These are phyloP conservation scores for Leishmania guyanensis DNA, from an alignment of 208 protist species.

Conservation along the genomic window DNA sequence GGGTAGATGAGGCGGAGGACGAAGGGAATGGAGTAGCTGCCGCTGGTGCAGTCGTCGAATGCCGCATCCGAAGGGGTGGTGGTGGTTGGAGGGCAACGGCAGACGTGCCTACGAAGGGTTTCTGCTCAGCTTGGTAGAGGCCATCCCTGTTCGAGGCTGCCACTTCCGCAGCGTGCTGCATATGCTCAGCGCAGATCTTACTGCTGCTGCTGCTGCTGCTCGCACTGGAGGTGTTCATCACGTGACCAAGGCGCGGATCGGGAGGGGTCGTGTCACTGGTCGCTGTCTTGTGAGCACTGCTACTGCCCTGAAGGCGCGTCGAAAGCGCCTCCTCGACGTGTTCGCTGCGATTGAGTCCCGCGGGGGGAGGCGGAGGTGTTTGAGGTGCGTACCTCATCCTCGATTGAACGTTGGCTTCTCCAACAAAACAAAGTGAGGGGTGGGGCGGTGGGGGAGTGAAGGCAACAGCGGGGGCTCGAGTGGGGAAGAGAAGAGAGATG, in stretches of 20 bases:
- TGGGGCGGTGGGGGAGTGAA: background rate
- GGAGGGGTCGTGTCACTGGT: background rate
- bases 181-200: background rate
- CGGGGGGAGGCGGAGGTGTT: background rate
- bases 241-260: background rate
- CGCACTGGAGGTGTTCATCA: background rate
- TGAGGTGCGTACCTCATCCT: background rate
- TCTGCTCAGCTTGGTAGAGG: no score
- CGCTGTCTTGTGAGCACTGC: background rate
- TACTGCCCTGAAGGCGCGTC: background rate
- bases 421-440: background rate
- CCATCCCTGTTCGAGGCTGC: no score
- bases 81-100: background rate
- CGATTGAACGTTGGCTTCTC: background rate
- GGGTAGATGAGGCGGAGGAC: background rate
- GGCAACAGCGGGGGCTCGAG: background rate
- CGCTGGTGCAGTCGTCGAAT: background rate
- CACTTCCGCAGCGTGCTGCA: no score
- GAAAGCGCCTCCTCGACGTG: background rate
- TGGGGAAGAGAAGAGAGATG: background rate
- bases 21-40: background rate
- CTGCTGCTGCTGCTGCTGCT: slow-evolving; percentile 2
- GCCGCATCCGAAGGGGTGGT: background rate
- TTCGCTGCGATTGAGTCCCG: background rate
- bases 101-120: background rate